Conservation (phyloP, 192 early-diverging fungal species). For the Coemansia sp. region DNA sequence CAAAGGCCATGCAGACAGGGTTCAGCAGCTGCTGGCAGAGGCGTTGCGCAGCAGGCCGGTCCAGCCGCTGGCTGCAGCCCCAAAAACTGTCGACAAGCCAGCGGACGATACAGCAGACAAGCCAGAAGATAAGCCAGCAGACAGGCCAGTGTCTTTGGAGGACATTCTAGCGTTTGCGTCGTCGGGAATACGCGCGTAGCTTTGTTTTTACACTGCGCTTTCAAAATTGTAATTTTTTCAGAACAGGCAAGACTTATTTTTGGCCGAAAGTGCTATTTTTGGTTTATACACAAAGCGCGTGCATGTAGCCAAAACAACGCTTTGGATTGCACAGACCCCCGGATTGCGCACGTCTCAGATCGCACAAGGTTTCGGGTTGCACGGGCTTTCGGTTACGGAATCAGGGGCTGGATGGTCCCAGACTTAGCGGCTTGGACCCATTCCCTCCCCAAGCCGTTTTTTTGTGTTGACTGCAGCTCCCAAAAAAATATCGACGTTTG, state of each 20-base stretch:
- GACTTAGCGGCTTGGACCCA: neutral
- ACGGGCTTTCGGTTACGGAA: neutral
- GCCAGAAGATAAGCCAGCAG: neutral
- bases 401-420: neutral
- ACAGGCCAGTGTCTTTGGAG: conserved; percentile 22
- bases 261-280: too few species aligned
- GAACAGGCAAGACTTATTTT: too few species aligned
- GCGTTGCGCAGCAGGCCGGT: neutral
- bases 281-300: too few species aligned
- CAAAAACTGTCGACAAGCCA: neutral
- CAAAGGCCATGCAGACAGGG: conserved; percentile 23
- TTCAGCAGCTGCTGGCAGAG: conserved; percentile 16
- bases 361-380: too few species aligned
- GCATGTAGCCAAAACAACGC: too few species aligned
- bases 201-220: neutral
- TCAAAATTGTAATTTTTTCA: too few species aligned
- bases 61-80: neutral
- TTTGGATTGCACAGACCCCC: too few species aligned
- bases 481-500: neutral
- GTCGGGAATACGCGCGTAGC: conserved; percentile 7
- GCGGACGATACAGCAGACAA: neutral
- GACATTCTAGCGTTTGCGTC: conserved; percentile 48
- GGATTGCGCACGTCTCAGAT: too few species aligned
- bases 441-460: neutral
- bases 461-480: neutral